Base-by-base conservation (phyloP, 2,329 filamentous ascomycete genomes). In the Colletotrichum costaricense region DNA sequence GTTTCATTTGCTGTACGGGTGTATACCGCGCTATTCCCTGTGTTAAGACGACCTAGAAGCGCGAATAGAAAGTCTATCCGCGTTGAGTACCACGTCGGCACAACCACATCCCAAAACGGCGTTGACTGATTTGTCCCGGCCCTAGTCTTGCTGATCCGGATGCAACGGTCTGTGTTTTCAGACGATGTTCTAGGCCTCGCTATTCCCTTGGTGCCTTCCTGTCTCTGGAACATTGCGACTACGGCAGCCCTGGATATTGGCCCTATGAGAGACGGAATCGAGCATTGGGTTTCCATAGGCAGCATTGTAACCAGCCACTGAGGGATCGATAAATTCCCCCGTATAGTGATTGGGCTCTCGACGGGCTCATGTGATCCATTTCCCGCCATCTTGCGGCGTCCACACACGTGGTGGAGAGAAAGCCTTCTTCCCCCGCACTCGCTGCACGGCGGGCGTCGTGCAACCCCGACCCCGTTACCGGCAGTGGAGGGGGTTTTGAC, bases 21-120 rank as follows among this genome's bases (percentile, higher is more conserved):
- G 30, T 19, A 46, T n/a, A 35, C 66, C 30, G 14, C 14, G 54
- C 26, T 64, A 24, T 54, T 63, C 28, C 52, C 28, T 67, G 42
- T 22, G 11, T 26, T 19, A 54, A 9, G 16, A 59, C 33, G 24
- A 46, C 24, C 26, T 14, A 22, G 52, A 46, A 72, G 52, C 54
- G 58, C 58, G 42, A 59, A 69, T 64, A 26, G 66, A 64, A 72
- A 69, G 66, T 64, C 52, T 72, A 69, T 60, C 59, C 69, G 59
- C 30, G 66, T 33, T 59, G 58, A 55, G 59, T 72, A 59, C 59
- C 52, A 69, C 66, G 24, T 62, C 24, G 54, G 60, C n/a, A 52
- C 22, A 33, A 49, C 42, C 42, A 49, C 42, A 22, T 6, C 7
- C 42, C 42, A 49, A 42, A 35, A 52, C 14, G 22, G 12, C 26